Evolutionary conservation across 139 green algal genomes (phyloP), one percentile per base, ranked within the genome.

Genomic region (Volvox reticuliferus): DNA sequence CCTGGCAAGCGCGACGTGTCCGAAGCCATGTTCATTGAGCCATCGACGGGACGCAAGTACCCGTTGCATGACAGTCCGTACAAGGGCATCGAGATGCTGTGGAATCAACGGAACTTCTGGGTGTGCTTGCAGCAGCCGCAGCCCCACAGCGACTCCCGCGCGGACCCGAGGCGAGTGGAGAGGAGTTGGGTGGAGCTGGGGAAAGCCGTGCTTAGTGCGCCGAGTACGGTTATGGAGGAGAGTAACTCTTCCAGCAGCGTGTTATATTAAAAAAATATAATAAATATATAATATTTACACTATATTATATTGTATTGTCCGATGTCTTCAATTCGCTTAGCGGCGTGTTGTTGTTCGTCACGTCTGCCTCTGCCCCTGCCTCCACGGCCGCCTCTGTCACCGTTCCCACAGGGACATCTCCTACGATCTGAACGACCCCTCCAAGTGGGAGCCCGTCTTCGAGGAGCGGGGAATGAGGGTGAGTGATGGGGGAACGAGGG

Each of bases 391-490:
- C 44, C n/a, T n/a, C n/a, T n/a, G n/a, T n/a, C n/a, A n/a, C n/a
- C 12, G 65, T 2, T 12, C 12, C n/a, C 30, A 0, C 63, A 88
- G 76, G 50, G 80, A 86, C 63, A 81, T 95, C n/a, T 94, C 88
- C 1, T 95, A 93, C 24, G 94, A 97, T 76, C 90, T 97, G 26
- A 68, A 14, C 2, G 92, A 98, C 83, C 44, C 92, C 6, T 75
- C 44, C 61, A 94, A 96, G 33, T 98, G 96, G 90, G 96, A 98
- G 93, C 63, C 86, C 17, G 92, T 98, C 35, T 93, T 98, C 83
- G 93, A 97, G 65, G 95, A 94, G 28, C 36, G 81, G 18, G 32
- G 81, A 32, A 77, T 89, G 76, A 44, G 82, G 88, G 93, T 95
- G 32, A 89, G 61, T 32, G 65, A 55, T 55, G 44, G 44, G 44